Percentiles rank a stretch among this genome's conserved stretches.
Evolutionary conservation across 228 moss, liverwort and hornwort genomes (phyloP).

Genomic region (Sphagnum magellanicum): DNA sequence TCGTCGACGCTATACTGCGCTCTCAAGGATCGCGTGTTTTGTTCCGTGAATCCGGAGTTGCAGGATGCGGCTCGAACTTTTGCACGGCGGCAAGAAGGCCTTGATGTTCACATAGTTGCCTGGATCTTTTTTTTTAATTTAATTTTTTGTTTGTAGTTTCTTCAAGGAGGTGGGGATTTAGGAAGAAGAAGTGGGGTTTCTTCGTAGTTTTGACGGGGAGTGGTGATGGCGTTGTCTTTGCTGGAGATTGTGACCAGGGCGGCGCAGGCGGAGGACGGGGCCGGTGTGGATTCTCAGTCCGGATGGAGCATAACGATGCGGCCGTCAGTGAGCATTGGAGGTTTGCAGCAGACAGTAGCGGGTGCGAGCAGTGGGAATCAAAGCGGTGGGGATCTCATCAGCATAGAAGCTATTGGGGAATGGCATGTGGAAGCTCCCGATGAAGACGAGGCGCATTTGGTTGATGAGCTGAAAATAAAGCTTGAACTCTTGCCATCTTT

Average conservation of each 20-base stretch:
- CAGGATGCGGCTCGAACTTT: no score
- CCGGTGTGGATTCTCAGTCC: slow-evolving; percentile 18
- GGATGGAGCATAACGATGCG: slow-evolving; percentile 25
- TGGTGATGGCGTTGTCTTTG: slow-evolving; percentile 41
- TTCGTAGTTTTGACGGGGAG: no score
- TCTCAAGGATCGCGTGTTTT: no score
- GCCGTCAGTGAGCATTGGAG: slow-evolving; percentile 26
- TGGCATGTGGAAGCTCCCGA: slow-evolving; percentile 20
- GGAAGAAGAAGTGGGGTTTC: no score
- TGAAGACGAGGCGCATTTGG: slow-evolving; percentile 23
- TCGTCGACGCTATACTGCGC: no score
- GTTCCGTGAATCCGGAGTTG: no score
- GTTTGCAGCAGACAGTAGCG: background rate
- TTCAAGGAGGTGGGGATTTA: no score
- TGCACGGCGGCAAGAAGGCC: no score
- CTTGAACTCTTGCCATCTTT: slow-evolving; percentile 12
- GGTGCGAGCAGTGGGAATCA: slow-evolving; percentile 3
- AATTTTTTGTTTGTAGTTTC: no score
- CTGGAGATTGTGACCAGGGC: slow-evolving; percentile 39
- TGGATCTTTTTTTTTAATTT: no score
- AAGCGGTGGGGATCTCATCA: slow-evolving; percentile 31
- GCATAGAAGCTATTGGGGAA: slow-evolving; percentile 22
- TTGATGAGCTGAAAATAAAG: slow-evolving; percentile 26
- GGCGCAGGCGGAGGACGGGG: slow-evolving; percentile 20
- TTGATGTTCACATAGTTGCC: no score